These are phyloP conservation scores for Citrus mangshanensis DNA, from an alignment of 345 rosid genomes.

Conservation along the genomic window DNA sequence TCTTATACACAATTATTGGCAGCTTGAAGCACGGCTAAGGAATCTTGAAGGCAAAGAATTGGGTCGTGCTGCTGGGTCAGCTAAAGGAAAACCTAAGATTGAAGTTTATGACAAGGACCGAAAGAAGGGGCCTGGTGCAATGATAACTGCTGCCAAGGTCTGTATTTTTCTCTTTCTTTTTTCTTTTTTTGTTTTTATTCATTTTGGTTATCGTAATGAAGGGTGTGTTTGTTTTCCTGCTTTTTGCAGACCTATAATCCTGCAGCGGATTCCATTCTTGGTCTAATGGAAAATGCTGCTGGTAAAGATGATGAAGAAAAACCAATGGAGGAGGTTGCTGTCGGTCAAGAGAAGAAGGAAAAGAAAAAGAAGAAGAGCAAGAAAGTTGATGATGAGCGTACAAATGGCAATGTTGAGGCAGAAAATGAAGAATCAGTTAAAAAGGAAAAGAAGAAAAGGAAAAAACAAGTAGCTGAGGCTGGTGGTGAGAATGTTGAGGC, in stretches of 20 bases:
- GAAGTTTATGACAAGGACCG: constrained; percentile 82
- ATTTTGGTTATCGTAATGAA: not conserved
- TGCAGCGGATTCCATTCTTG: constrained; percentile 66
- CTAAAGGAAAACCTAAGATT: constrained; percentile 87
- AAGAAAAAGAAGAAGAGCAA: constrained; percentile 43
- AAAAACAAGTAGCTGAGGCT: constrained; percentile 27
- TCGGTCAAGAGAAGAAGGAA: constrained; percentile 38
- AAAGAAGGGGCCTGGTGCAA: constrained; percentile 65
- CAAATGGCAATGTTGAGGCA: constrained; percentile 31
- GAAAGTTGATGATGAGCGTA: constrained; percentile 28
- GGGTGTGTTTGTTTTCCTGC: not conserved
- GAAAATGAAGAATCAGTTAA: constrained; percentile 28
- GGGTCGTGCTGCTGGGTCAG: constrained; percentile 78
- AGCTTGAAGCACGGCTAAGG: constrained; percentile 88
- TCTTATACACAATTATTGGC: not conserved
- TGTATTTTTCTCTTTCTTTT: not conserved
- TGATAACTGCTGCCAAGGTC: constrained; percentile 87
- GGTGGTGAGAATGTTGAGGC: constrained; percentile 30
- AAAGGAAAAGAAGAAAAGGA: constrained; percentile 61
- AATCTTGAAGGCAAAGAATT: constrained; percentile 75
- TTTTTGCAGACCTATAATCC: constrained; percentile 69
- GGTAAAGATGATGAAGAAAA: constrained; percentile 20
- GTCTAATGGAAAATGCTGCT: constrained; percentile 31
- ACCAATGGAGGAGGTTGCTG: constrained; percentile 19
- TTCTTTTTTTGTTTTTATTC: not conserved